Evolutionary conservation across 306 rosid species (phyloP).

Genomic region (Heteromeles arbutifolia): DNA sequence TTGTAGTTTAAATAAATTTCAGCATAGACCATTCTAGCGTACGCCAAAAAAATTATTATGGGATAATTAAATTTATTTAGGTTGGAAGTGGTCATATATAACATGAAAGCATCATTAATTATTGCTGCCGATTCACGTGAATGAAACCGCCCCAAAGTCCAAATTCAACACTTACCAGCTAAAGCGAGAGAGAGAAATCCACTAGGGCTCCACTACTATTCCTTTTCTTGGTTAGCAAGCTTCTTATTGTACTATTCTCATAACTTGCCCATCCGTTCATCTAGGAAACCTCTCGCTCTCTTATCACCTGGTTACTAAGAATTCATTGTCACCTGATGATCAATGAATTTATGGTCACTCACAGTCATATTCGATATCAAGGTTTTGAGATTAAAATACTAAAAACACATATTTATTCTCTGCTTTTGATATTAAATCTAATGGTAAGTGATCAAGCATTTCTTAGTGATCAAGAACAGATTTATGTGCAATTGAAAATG

Average conservation of each 20-base stretch:
- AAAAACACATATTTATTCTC: background rate
- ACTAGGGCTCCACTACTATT: background rate
- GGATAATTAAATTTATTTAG: too few species aligned
- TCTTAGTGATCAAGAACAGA: background rate
- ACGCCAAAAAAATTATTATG: too few species aligned
- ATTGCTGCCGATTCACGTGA: constrained; percentile 13
- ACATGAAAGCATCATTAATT: background rate
- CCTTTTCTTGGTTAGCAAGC: background rate
- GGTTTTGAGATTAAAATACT: background rate
- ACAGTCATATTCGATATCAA: background rate
- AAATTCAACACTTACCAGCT: background rate
- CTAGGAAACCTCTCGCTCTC: background rate
- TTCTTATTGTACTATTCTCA: background rate
- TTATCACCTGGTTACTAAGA: too few species aligned
- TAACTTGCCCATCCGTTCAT: background rate
- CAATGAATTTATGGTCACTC: too few species aligned
- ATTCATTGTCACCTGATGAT: too few species aligned
- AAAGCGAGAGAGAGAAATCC: background rate
- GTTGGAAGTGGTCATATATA: background rate
- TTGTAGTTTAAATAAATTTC: too few species aligned
- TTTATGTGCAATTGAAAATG: background rate
- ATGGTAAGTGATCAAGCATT: background rate
- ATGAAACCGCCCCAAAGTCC: background rate
- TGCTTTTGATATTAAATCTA: background rate
- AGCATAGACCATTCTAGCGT: too few species aligned